Conservation (phyloP, 306 rosid species). For the Trifolium subterraneum region DNA sequence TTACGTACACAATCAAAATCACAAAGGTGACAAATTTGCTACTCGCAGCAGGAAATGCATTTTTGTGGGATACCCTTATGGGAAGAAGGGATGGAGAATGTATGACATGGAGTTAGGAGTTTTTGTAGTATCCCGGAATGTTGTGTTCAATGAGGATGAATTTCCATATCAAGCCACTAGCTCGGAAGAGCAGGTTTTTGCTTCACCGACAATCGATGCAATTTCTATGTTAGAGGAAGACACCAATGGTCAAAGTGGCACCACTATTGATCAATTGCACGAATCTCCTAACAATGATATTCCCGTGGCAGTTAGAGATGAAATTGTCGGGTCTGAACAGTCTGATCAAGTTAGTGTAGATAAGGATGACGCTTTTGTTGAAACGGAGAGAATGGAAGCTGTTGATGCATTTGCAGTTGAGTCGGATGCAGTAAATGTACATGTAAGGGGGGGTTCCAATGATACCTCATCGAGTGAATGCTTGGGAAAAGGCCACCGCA, state of each 20-base stretch:
- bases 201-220: not conserved
- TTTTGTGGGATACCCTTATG: not conserved
- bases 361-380: no score
- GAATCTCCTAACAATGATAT: not conserved
- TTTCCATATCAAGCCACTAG: not conserved
- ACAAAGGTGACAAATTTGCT: not conserved
- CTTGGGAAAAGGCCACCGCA: not conserved
- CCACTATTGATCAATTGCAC: not conserved
- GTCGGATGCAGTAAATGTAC: not conserved
- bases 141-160: not conserved
- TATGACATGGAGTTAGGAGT: not conserved
- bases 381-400: no score
- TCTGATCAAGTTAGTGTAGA: not conserved
- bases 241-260: not conserved
- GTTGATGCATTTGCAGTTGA: not conserved
- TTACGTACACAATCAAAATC: not conserved
- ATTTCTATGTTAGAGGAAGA: not conserved
- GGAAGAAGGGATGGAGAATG: not conserved
- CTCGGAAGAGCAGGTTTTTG: not conserved
- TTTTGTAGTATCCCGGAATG: not conserved
- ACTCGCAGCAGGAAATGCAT: not conserved
- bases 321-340: not conserved
- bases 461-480: not conserved
- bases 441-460: not conserved
- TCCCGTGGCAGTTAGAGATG: not conserved